Evolutionary conservation across 768 basidiomycete genomes (phyloP).

Genomic region (Sporobolomyces roseus): DNA sequence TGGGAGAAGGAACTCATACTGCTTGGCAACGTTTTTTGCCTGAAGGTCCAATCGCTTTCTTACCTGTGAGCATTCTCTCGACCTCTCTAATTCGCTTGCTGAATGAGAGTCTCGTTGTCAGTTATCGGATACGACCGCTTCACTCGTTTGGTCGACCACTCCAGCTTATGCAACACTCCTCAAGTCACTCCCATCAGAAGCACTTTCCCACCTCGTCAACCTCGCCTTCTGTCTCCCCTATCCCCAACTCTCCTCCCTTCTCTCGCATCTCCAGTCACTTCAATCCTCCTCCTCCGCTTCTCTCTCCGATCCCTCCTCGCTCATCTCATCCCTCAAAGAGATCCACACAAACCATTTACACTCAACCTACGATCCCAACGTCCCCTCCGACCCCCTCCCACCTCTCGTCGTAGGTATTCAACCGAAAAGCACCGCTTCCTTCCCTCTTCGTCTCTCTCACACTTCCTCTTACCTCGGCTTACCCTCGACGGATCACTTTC

Average conservation of each 20-base stretch:
- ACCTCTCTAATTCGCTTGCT: not conserved
- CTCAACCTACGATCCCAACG: constrained; percentile 12
- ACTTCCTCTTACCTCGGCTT: constrained; percentile 75
- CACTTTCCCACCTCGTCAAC: constrained; percentile 74
- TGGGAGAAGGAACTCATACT: constrained; percentile 59
- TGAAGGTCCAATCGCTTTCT: constrained; percentile 90
- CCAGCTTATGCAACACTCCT: constrained; percentile 71
- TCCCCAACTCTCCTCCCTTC: constrained; percentile 61
- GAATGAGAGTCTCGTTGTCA: not conserved
- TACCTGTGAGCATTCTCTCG: constrained; percentile 55
- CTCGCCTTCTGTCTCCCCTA: constrained; percentile 82
- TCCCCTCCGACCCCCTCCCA: constrained; percentile 61
- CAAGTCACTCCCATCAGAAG: constrained; percentile 60
- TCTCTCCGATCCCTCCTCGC: constrained; percentile 2
- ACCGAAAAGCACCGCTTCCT: constrained; percentile 71
- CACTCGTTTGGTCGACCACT: constrained; percentile 90
- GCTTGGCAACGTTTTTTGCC: constrained; percentile 94
- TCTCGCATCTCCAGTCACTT: constrained; percentile 54
- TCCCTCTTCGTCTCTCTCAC: constrained; percentile 82
- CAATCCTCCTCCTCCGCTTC: constrained; percentile 12
- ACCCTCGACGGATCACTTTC: constrained; percentile 47
- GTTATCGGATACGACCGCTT: constrained; percentile 63
- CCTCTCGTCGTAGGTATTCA: constrained; percentile 71
- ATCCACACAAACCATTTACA: constrained; percentile 4
- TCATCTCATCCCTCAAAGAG: constrained; percentile 44